Conservation (phyloP, 108 stramenopile genomes). For the Cyclotella choctawhatcheeana region DNA sequence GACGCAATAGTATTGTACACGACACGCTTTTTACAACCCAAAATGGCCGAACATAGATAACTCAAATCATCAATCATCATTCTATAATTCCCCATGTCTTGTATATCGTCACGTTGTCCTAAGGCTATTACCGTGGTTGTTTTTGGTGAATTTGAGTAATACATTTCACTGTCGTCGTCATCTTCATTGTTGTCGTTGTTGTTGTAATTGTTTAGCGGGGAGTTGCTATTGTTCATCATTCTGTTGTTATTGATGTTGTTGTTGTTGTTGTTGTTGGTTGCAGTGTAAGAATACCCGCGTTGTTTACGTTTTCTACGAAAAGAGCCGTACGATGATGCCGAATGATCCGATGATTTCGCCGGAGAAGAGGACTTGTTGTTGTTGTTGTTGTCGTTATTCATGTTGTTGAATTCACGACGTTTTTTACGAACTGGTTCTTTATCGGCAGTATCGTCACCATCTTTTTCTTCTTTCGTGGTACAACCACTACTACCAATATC, state of each 20-base stretch:
- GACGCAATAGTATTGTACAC: neutral
- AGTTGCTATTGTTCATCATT: no score
- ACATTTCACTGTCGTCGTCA: neutral
- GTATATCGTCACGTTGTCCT: slow-evolving; percentile 38
- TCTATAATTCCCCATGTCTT: slow-evolving; percentile 76
- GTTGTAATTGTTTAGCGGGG: no score
- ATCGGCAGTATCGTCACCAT: no score
- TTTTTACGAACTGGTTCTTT: no score
- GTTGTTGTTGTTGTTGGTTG: neutral
- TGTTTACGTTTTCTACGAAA: neutral
- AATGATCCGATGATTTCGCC: neutral
- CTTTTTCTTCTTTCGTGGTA: neutral
- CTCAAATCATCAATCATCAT: slow-evolving; percentile 78
- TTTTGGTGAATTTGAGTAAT: neutral
- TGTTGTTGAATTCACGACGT: neutral
- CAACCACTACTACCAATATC: no score
- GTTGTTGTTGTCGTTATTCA: neutral
- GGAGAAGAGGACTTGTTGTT: neutral
- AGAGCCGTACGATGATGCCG: neutral
- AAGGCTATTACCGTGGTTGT: slow-evolving; percentile 21
- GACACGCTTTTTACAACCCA: slow-evolving; percentile 27
- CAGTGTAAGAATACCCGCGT: neutral
- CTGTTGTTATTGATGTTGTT: no score
- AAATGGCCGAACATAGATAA: slow-evolving; percentile 67
- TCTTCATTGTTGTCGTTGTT: neutral